Evolutionary conservation across 257 asterid genomes (phyloP), one percentile per base, ranked within the genome.

Genomic region (Avicennia marina): DNA sequence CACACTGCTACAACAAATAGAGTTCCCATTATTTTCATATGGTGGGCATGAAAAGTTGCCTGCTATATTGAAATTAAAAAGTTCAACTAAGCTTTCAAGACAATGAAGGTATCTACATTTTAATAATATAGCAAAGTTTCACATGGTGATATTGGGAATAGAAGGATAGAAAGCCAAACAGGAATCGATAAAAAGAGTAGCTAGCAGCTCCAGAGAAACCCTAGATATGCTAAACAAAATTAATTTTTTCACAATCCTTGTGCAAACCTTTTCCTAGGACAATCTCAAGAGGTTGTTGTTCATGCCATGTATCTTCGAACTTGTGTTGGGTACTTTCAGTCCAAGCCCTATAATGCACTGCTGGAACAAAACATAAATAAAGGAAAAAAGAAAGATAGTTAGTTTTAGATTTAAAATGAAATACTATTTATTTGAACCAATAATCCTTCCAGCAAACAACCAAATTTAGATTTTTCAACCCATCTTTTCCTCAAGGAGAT

Each of bases 341-440:
- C 98, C 98, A 91, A 66, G 97, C 98, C 80, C 79, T 80, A 68
- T 85, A 88, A 67, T 91, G 95, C 75, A 88, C 98, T 91, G 78
- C 47, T 63, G 46, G 41, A 52, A 64, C 15, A n/a, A n/a, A n/a
- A n/a, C 22, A 45, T n/a, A n/a, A 6, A 22, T 19, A 2, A n/a
- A 17, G 41, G 45, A 8, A n/a, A 22, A 34, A 8, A 4, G 44
- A 7, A 51, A 13, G 18, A 13, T 9, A 31, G 22, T 4, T n/a
- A n/a, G n/a, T n/a, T n/a, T n/a, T 34, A n/a, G n/a, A n/a, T n/a
- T 31, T 17, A 25, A 6, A 36, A 58, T 24, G 36, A 31, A n/a
- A n/a, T n/a, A n/a, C n/a, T n/a, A n/a, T 43, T 51, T 36, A 56
- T 26, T 13, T 54, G 19, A 20, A 48, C 6, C 49, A 8, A 64